Base-by-base conservation (phyloP, 192 early-diverging fungal species). In the Backusella psychrophila region DNA sequence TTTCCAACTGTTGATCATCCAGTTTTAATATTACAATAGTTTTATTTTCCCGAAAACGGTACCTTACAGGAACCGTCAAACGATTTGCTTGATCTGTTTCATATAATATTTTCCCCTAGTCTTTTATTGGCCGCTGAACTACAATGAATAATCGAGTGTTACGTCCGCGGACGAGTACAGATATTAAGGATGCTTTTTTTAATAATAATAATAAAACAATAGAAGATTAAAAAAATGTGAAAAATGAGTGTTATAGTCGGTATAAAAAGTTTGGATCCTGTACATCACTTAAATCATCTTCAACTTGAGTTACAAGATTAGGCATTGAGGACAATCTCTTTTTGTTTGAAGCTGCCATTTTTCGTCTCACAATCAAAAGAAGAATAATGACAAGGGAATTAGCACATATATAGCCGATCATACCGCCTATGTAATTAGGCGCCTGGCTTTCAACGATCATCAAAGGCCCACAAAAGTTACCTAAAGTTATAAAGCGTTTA, bases 251-350 rank as follows among this genome's bases (percentile, higher is more conserved):
- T 49, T 49, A 49, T 49, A 49, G 19, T n/a, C 46, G 15, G 46
- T 77, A 77, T 35, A 77, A 36, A 56, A 77, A 71, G 35, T 77
- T 77, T 19, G 35, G 35, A 35, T 77, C 68, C 11, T 71, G 52
- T 35, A 71, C 14, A 70, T 77, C 75, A 9, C 49, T 77, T 6
- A 77, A 29, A 71, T 77, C 75, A 42, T 71, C 75, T 59, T 70
- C 75, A 33, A 63, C 75, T 29, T 71, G 39, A 2, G 69, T 59
- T 36, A 63, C 31, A 26, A 36, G 34, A 1, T 26, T 36, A 5
- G 73, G 17, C 12, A 59, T 59, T 41, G 29, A n/a, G 12, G 75
- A 36, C 6, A 74, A 36, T 66, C 53, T 69, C 46, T 69, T 59
- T 14, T 49, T 44, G 35, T 78, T 78, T 8, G 72, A 26, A 7